Evolutionary conservation across 2,329 filamentous ascomycete species (phyloP), one percentile per base, ranked within the genome.

Genomic region (Ambrosiella beaveri): DNA sequence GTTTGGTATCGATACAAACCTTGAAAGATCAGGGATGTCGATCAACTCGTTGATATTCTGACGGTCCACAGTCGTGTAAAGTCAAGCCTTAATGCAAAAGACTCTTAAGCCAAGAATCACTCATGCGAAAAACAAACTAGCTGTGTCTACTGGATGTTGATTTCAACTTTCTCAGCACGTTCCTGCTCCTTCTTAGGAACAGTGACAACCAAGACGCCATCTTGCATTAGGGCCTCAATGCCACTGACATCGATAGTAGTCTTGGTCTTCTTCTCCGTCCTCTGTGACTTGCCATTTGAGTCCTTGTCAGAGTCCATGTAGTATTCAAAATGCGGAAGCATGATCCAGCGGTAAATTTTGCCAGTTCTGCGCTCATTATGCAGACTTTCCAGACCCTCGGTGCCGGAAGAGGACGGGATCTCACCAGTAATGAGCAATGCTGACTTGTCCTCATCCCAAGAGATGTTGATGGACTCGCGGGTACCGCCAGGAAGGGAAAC

Each of bases 151-250:
- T 77, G 69, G 61, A 82, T 76, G 58, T 82, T 78, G 45, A 83
- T 75, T 67, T 77, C 77, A 65, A 73, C 75, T 61, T 82, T 73
- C 64, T 82, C 78, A 63, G 80, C 84, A 73, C 80, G 81, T 63
- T 80, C 80, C 68, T 75, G 79, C 66, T 85, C 80, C 7, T 79
- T 65, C 73, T 88, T 90, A 7, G 86, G 86, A 1, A 94, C 79
- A n/a, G 79, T 81, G n/a, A 94, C 73, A 63, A 94, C 73, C 63
- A 94, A 68, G 1, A 94, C 72, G 4, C 88, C 88, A 66, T 93
- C 85, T 68, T 88, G 84, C 70, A 94, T 75, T 71, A 81, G 88
- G 2, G 87, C 86, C 1, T 74, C 77, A 65, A 93, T 91, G 27
- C 70, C 74, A 54, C 83, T 76, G 1, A 74, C 78, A 64, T 89